phyloP scores from a whole-genome alignment of 345 rosid genomes.

The Turritis glabra region DNA sequence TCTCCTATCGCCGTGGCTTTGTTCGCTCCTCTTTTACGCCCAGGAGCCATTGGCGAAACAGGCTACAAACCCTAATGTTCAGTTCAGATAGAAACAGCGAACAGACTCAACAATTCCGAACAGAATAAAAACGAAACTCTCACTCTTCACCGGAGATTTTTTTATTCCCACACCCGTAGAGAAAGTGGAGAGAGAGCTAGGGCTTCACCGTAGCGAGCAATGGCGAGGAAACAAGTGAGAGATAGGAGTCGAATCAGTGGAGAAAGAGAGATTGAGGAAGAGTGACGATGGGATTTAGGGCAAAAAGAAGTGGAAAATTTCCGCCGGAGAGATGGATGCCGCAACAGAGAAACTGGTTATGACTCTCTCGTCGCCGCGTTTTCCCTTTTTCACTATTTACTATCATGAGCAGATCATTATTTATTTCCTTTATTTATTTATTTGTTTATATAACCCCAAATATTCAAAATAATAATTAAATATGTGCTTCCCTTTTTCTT shows the following conservation, averaged over 20 bases:
- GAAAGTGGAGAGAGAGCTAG: not conserved
- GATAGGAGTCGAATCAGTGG: conserved; percentile 2
- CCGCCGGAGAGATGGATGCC: conserved; percentile 14
- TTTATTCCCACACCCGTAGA: not conserved
- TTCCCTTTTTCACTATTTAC: not conserved
- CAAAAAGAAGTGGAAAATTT: not conserved
- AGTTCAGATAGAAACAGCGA: not conserved
- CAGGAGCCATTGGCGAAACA: conserved; percentile 58
- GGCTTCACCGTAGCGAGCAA: conserved; percentile 11
- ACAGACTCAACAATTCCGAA: conserved; percentile 1
- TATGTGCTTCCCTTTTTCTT: too few species aligned
- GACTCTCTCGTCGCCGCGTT: conserved; percentile 32
- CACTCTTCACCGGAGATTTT: conserved; percentile 1
- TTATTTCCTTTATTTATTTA: not conserved
- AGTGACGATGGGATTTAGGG: not conserved
- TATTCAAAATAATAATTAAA: too few species aligned
- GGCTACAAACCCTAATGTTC: conserved; percentile 34
- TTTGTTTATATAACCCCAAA: not conserved
- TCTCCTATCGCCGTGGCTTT: conserved; percentile 55
- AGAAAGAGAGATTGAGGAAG: not conserved
- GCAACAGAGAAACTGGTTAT: conserved; percentile 13
- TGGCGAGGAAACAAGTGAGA: not conserved
- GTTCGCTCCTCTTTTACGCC: conserved; percentile 76
- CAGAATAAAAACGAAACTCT: not conserved
- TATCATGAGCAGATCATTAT: not conserved